These are phyloP conservation scores for Diaporthe destruens DNA, from an alignment of 2,329 filamentous ascomycete species.

Conservation along the genomic window DNA sequence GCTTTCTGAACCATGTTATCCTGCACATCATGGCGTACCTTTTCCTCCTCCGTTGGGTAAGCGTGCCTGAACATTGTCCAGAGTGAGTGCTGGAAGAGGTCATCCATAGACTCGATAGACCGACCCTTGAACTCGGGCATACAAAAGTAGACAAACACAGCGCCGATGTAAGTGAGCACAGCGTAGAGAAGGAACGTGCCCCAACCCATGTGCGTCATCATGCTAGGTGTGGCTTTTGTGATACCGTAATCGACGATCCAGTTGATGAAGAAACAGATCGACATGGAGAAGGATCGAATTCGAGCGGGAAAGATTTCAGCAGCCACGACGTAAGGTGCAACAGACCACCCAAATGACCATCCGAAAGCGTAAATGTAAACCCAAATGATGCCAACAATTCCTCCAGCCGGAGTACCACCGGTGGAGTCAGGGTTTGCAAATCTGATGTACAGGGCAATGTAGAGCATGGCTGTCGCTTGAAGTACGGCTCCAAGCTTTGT, in stretches of 20 bases:
- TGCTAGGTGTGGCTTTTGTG: slow-evolving; percentile 50
- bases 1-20: slow-evolving; percentile 10
- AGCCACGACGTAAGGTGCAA: slow-evolving; percentile 47
- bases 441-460: slow-evolving; percentile 51
- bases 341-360: slow-evolving; percentile 48
- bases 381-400: slow-evolving; percentile 56
- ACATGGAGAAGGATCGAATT: slow-evolving; percentile 50
- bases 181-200: slow-evolving; percentile 53
- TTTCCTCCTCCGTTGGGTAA: slow-evolving; percentile 50
- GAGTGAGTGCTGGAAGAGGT: slow-evolving; percentile 56
- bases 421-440: slow-evolving; percentile 50
- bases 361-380: slow-evolving; percentile 50
- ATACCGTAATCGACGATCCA: slow-evolving; percentile 53
- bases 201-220: slow-evolving; percentile 54
- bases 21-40: slow-evolving; percentile 41
- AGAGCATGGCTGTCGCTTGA: slow-evolving; percentile 47
- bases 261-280: slow-evolving; percentile 49
- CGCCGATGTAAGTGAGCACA: slow-evolving; percentile 52
- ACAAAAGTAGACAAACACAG: slow-evolving; percentile 55
- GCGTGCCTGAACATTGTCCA: slow-evolving; percentile 57
- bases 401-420: slow-evolving; percentile 53
- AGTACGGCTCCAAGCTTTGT: slow-evolving; percentile 43
- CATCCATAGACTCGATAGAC: slow-evolving; percentile 63
- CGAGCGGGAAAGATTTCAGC: slow-evolving; percentile 52
- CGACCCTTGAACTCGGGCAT: slow-evolving; percentile 65